Base-by-base conservation (phyloP, 2,329 filamentous ascomycete species). In the Curvularia verruculosa region DNA sequence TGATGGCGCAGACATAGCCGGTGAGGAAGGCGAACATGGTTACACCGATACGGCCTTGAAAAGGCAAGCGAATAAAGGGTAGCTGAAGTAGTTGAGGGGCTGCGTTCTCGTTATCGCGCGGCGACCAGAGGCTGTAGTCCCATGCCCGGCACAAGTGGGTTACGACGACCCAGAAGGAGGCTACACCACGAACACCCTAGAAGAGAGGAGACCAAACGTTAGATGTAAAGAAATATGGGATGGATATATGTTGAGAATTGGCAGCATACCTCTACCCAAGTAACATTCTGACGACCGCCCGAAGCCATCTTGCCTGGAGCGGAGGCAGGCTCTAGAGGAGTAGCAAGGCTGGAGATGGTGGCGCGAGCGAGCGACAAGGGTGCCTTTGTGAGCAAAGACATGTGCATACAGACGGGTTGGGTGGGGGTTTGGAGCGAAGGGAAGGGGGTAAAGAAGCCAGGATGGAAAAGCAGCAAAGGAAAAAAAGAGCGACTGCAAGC, bases 1-100 rank as follows among this genome's bases (percentile, higher is more conserved):
- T 84, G 56, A 84, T 75, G 26, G 82, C 82, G 67, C 82, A 84
- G 21, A 85, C 83, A 60, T 84, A 84, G 55, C 83, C 83, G 1
- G 83, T 84, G 51, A 85, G 72, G 61, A 85, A 83, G 49, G 82
- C 81, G 62, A 85, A 85, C 68, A 84, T 83, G 56, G 82, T 82
- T 31, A 85, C 83, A 41, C 82, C 82, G 28, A 84, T 79, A 21
- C 82, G 79, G 43, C 83, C 83, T 67, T 84, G 82, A 75, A 78
- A 82, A 28, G 81, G 81, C n/a, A 84, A 75, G n/a, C 83, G 82
- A n/a, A 84, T 68, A 58, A 84, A 78, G 4, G 82, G 82, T 49
- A 79, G 73, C 66, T 85, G 82, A 31, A 83, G 75, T 26, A 84
- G 55, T 52, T 80, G 77, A 9, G 82, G 79, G 1, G 76, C 49